phyloP scores from a whole-genome alignment of 1,284 basidiomycete species.

The Cryptococcus sp. region DNA sequence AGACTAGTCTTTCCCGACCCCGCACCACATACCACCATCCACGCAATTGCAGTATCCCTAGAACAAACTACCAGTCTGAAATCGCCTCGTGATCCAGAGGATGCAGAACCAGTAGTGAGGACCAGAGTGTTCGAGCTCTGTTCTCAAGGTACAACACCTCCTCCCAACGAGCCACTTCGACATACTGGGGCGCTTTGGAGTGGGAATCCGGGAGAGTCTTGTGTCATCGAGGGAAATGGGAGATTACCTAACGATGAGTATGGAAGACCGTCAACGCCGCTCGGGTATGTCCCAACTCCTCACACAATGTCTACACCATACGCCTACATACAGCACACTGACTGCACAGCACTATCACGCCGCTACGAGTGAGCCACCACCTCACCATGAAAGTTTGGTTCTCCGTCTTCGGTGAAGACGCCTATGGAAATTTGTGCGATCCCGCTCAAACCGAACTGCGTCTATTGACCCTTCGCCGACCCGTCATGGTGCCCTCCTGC shows the following conservation, averaged over 20 bases:
- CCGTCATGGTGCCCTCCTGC: background rate
- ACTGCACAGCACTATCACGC: slow-evolving; percentile 30
- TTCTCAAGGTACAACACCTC: slow-evolving; percentile 13
- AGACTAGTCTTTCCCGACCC: slow-evolving; percentile 20
- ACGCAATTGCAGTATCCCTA: slow-evolving; percentile 29
- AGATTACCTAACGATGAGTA: slow-evolving; percentile 34
- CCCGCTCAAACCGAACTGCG: background rate
- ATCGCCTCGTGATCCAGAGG: slow-evolving; percentile 24
- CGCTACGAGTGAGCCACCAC: slow-evolving; percentile 32
- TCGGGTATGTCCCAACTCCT: slow-evolving; percentile 15
- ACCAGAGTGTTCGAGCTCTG: slow-evolving; percentile 15
- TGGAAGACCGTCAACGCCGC: slow-evolving; percentile 31
- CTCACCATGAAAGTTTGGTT: slow-evolving; percentile 37
- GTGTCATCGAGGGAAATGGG: slow-evolving; percentile 16
- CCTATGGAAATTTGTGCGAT: slow-evolving; percentile 6
- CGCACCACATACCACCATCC: slow-evolving; percentile 24
- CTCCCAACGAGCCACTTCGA: slow-evolving; percentile 2
- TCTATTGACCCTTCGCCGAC: background rate
- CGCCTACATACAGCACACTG: too few species aligned
- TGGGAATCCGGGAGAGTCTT: slow-evolving; percentile 15
- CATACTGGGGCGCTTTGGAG: slow-evolving; percentile 12
- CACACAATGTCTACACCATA: too few species aligned
- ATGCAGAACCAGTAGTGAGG: slow-evolving; percentile 6
- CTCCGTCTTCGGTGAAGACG: slow-evolving; percentile 31
- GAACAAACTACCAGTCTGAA: slow-evolving; percentile 28